Evolutionary conservation across 2,329 filamentous ascomycete genomes (phyloP).

Genomic region (Chaetomium strumarium): DNA sequence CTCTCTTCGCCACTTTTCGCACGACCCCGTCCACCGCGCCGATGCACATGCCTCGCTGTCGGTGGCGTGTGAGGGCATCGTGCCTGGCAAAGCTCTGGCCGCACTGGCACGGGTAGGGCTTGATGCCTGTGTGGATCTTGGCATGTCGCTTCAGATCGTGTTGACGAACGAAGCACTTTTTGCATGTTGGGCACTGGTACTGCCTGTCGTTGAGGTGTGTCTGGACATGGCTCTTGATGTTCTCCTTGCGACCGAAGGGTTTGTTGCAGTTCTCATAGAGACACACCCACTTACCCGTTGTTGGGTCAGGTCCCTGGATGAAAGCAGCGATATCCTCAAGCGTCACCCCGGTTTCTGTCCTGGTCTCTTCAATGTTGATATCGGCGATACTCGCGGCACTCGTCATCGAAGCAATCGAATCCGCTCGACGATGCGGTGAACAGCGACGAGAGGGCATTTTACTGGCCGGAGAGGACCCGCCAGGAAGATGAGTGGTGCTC

Average conservation of each 20-base stretch:
- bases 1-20: constrained; percentile 56
- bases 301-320: constrained; percentile 65
- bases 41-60: constrained; percentile 93
- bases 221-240: constrained; percentile 97
- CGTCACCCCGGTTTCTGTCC: constrained; percentile 76
- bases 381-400: constrained; percentile 55
- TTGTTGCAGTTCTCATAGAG: constrained; percentile 76
- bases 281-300: constrained; percentile 75
- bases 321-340: constrained; percentile 74
- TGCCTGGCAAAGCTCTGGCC: constrained; percentile 93
- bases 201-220: constrained; percentile 95
- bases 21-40: constrained; percentile 81
- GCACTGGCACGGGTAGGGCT: constrained; percentile 91
- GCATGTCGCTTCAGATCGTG: constrained; percentile 96
- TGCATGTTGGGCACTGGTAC: constrained; percentile 87
- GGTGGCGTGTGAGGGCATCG: constrained; percentile 88
- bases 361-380: constrained; percentile 60
- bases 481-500: constrained; percentile 10
- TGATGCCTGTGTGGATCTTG: constrained; percentile 94
- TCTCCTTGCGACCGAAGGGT: constrained; percentile 93
- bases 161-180: constrained; percentile 93
- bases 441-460: constrained; percentile 24
- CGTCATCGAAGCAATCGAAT: constrained; percentile 53
- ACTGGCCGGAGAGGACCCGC: constrained; percentile 17
- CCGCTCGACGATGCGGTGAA: constrained; percentile 48